Conservation (phyloP, 768 basidiomycete genomes). For the Collybiopsis luxurians region DNA sequence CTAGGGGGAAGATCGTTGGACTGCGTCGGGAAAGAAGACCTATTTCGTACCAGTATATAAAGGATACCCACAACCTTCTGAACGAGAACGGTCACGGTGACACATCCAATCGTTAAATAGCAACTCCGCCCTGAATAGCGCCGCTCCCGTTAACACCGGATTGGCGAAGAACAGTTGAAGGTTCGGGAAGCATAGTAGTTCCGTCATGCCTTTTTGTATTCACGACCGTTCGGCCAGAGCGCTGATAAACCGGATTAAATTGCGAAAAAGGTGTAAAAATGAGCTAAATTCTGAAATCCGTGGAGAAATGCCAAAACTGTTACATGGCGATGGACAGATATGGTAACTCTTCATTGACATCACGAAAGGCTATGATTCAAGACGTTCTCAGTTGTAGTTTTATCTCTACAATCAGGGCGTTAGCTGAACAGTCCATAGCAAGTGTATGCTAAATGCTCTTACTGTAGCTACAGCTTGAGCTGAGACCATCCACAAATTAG, state of each 20-base stretch:
- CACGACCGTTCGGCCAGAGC: no score
- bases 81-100: constrained; percentile 1
- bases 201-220: not conserved
- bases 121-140: constrained; percentile 5
- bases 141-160: constrained; percentile 9
- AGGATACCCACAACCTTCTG: not conserved
- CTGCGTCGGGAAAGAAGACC: not conserved
- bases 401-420: not conserved
- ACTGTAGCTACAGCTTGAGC: no score
- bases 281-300: not conserved
- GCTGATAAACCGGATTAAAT: no score
- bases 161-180: not conserved
- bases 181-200: not conserved
- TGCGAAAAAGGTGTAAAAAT: not conserved
- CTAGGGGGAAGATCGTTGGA: not conserved
- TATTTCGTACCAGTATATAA: not conserved
- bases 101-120: not conserved
- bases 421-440: not conserved
- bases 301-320: not conserved
- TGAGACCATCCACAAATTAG: not conserved
- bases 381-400: not conserved
- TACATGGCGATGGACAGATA: not conserved
- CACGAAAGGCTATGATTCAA: not conserved
- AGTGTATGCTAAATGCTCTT: no score
- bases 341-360: not conserved